Percentiles rank a stretch among this genome's conserved stretches.
phyloP scores from a whole-genome alignment of 2,329 filamentous ascomycete species.

The Monilinia aucupariae region DNA sequence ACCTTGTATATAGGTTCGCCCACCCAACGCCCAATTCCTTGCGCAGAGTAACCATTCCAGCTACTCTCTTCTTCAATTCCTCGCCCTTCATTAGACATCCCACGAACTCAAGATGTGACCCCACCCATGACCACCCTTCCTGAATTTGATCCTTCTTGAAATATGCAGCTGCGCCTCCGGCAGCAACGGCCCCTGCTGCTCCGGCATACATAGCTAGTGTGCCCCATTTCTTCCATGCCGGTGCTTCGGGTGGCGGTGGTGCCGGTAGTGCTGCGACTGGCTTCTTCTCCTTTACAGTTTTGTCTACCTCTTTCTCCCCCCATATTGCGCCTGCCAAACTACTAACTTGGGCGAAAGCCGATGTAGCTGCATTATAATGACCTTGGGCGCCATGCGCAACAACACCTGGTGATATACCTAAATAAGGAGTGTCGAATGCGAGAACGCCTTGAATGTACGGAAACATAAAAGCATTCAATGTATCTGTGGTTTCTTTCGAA shows the following conservation, averaged over 20 bases:
- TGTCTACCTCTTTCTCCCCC: conserved; percentile 43
- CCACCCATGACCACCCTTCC: conserved; percentile 73
- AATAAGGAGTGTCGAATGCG: conserved; percentile 90
- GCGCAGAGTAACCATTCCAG: conserved; percentile 59
- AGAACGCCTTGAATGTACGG: conserved; percentile 86
- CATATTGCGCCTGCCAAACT: conserved; percentile 63
- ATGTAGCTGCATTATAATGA: conserved; percentile 70
- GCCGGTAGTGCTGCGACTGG: conserved; percentile 38
- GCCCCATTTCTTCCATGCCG: conserved; percentile 72
- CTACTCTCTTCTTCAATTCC: conserved; percentile 70
- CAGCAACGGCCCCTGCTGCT: conserved; percentile 74
- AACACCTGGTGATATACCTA: conserved; percentile 74
- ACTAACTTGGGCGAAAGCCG: conserved; percentile 63
- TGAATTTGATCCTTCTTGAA: conserved; percentile 75
- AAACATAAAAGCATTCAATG: conserved; percentile 69
- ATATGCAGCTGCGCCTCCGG: conserved; percentile 80
- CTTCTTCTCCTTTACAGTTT: conserved; percentile 34
- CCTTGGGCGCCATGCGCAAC: conserved; percentile 83
- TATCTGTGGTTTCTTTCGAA: conserved; percentile 12
- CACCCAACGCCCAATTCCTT: conserved; percentile 67
- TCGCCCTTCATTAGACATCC: conserved; percentile 80
- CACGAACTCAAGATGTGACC: conserved; percentile 89
- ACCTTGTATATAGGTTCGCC: conserved; percentile 78
- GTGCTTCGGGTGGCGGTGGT: conserved; percentile 39
- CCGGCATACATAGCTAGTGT: conserved; percentile 82